Base-by-base conservation (phyloP, 176 grass and related monocot species). In the Oryza glumipatula region DNA sequence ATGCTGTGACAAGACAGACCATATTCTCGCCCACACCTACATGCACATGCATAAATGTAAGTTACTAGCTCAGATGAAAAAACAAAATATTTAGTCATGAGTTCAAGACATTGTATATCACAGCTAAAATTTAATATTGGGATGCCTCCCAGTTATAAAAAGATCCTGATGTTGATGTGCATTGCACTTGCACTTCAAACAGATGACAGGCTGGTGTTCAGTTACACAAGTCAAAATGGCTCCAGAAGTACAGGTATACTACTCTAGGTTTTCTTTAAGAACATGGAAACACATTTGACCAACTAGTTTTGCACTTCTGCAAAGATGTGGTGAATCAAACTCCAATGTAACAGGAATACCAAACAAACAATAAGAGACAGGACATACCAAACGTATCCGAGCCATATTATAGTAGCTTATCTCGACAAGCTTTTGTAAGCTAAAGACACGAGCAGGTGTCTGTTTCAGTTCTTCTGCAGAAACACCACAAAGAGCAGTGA, bases 331-430 rank as follows among this genome's bases (percentile, higher is more conserved):
- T 76, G 13, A 75, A 76, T 67, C 47, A 26, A 67, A 76, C 12
- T 24, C 8, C 65, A 80, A 38, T 76, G 49, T 58, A 26, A 19
- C 26, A 51, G 81, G 82, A 76, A 76, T 32, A 11, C 9, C n/a
- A 35, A 32, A 45, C n/a, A 35, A 32, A 45, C 9, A 79, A 75
- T 0, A 16, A 88, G 74, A 74, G 47, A 54, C 3, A 71, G 54
- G 82, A 33, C 65, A 87, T 99, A 99, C 97, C 97, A 99, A 71
- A 38, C 97, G 88, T 79, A 99, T 99, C 66, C 97, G 85, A 78
- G 97, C 97, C 97, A 99, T 99, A 88, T 99, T 99, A 80, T 99
- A 99, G 82, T 99, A 99, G 86, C 97, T 99, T 89, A 99, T 99
- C 86, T 99, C 97, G 51, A 99, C 97, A 77, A 99, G 97, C 78